These are phyloP conservation scores for Candida hungchunana DNA, from an alignment of 805 yeast species.

Conservation along the genomic window DNA sequence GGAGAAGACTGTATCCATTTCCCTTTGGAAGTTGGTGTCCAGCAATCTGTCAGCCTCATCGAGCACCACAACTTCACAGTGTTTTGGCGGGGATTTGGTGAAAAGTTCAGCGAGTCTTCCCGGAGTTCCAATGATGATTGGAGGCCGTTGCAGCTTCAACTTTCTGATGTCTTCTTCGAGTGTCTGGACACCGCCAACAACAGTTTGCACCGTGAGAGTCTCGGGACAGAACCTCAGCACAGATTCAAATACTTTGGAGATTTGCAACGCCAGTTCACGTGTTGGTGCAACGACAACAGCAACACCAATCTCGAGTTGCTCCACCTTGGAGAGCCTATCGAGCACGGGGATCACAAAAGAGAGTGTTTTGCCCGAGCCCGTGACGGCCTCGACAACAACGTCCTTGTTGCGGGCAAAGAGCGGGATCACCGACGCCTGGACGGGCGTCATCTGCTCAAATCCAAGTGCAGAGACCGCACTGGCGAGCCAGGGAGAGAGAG, in stretches of 20 bases:
- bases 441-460: constrained; percentile 86
- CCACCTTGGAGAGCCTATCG: constrained; percentile 49
- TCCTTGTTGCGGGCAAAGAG: constrained; percentile 79
- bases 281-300: constrained; percentile 69
- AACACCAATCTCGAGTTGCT: constrained; percentile 41
- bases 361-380: constrained; percentile 98
- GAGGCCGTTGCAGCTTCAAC: constrained; percentile 56
- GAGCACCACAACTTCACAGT: constrained; percentile 69
- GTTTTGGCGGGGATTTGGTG: constrained; percentile 50
- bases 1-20: constrained; percentile 62
- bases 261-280: constrained; percentile 67
- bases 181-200: constrained; percentile 60
- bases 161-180: constrained; percentile 67
- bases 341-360: constrained; percentile 81
- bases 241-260: constrained; percentile 57
- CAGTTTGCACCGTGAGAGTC: constrained; percentile 53
- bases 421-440: constrained; percentile 93
- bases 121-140: constrained; percentile 85
- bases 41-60: constrained; percentile 90
- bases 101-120: constrained; percentile 82
- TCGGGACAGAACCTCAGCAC: constrained; percentile 55
- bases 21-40: constrained; percentile 69
- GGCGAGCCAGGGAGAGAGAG: constrained; percentile 63
- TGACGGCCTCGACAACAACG: constrained; percentile 94
- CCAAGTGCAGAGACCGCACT: constrained; percentile 72